Evolutionary conservation across 441 rosid genomes (phyloP), one percentile per base, ranked within the genome.

Genomic region (Populus hybrid): DNA sequence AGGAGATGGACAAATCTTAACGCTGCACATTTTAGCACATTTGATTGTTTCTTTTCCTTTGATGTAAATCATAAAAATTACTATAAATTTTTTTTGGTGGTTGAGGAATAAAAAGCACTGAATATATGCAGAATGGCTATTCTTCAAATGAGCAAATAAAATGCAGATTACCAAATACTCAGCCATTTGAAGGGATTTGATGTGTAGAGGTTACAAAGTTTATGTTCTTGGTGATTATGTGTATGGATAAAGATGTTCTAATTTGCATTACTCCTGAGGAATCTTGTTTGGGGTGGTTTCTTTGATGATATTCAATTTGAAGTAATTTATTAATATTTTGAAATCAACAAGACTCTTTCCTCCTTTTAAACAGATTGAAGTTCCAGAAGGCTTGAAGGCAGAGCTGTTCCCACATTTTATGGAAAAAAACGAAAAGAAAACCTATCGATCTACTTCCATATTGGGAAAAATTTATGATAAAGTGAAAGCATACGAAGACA

Each of bases 391-490:
- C 1, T 69, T 96, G 82, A 81, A 61, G 83, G 82, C 88, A 8
- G 82, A 84, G 4, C 40, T 12, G 10, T 91, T 81, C 66, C 99
- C 99, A 1, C 92, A 89, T 75, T 81, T 88, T 81, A 89, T 96
- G 97, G 92, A 80, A 78, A 85, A 75, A 75, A 72, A 78, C 2
- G 68, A 64, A n/a, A 26, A 80, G 11, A 12, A 0, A 18, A 85
- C 84, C 26, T 92, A 82, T 82, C 81, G 28, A 6, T 95, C 99
- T 24, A 81, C 82, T 14, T 94, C 97, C 3, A 78, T 96, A 71
- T 79, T 91, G 81, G 98, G 98, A 76, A n/a, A 53, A 40, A 91
- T 94, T 28, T 91, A 81, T 76, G 92, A 94, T 78, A 69, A 10
- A 28, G 94, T 90, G 14, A 74, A 40, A 71, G 72, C 83, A 14